Conservation (phyloP, 1,139 yeast genomes). For the Yamadazyma conglobata region DNA sequence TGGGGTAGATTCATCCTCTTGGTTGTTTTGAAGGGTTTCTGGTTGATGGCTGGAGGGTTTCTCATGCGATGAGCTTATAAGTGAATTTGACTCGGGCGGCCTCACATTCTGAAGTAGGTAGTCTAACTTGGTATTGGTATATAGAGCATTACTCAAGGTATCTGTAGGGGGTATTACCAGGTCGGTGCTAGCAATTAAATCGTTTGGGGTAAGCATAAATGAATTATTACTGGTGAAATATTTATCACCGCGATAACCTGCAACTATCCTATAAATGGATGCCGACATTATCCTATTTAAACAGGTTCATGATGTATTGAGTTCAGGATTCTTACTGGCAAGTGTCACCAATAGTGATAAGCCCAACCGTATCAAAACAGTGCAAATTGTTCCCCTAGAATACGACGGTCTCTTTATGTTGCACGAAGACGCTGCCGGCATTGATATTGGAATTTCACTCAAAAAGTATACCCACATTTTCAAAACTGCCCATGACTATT, state of each 20-base stretch:
- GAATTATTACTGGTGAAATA: no score
- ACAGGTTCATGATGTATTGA: no score
- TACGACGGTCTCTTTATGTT: slow-evolving; percentile 6
- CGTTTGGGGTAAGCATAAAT: slow-evolving; percentile 12
- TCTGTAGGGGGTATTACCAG: slow-evolving; percentile 28
- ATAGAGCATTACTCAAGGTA: slow-evolving; percentile 30
- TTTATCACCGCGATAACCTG: no score
- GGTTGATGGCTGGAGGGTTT: no score
- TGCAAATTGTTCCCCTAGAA: slow-evolving; percentile 8
- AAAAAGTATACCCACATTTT: slow-evolving; percentile 28
- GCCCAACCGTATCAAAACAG: no score
- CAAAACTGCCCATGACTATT: slow-evolving; percentile 31
- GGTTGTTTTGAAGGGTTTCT: no score
- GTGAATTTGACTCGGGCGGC: neutral
- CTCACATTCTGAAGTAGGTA: slow-evolving; percentile 12
- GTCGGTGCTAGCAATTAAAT: slow-evolving; percentile 15
- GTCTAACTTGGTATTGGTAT: slow-evolving; percentile 28
- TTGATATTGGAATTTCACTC: slow-evolving; percentile 37
- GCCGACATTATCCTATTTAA: no score
- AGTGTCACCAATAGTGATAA: no score
- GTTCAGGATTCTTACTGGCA: no score
- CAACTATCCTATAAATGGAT: no score
- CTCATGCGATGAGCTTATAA: no score
- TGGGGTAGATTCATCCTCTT: no score
- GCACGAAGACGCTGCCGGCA: slow-evolving; percentile 16